Base-by-base conservation (phyloP, 495 filamentous ascomycete genomes). In the Achaetomiella virescens region DNA sequence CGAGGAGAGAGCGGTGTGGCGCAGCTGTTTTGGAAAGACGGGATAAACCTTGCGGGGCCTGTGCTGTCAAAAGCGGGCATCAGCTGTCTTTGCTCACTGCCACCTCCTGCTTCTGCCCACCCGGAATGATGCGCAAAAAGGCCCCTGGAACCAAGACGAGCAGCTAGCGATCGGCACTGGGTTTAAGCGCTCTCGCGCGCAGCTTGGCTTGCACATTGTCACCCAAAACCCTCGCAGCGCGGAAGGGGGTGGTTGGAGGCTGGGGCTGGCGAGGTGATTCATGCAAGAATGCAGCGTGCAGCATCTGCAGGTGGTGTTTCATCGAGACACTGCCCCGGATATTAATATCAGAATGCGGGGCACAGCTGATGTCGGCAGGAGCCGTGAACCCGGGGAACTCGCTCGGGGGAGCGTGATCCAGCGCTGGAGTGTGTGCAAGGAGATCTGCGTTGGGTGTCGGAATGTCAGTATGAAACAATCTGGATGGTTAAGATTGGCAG, bases 171-270 rank as follows among this genome's bases (percentile, higher is more conserved):
- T 54, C 41, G 21, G 49, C 49, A 21, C 55, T 24, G 48, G 29
- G 22, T 8, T 22, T 59, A 61, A 61, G 61, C 58, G 56, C 57
- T 48, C 43, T 59, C 44, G 56, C 44, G 52, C 54, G 53, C 60
- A 59, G 52, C 27, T 36, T 49, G 33, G 48, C 48, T n/a, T 62
- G 52, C 55, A 52, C 47, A 37, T n/a, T 27, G 31, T 27, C n/a
- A 42, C 42, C 29, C 29, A 40, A 18, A 37, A 1, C 14, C 25
- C 18, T 52, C 33, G 50, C 29, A 45, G 29, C 37, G n/a, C n/a
- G n/a, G n/a, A n/a, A n/a, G n/a, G n/a, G n/a, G n/a, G n/a, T n/a
- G n/a, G n/a, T n/a, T n/a, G 44, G 57, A 31, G 57, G 45, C 44
- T 24, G 54, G 43, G 22, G 40, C 22, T 22, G 49, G 36, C 25